Conservation (phyloP, 768 basidiomycete genomes). For the Naganishia antarctica region DNA sequence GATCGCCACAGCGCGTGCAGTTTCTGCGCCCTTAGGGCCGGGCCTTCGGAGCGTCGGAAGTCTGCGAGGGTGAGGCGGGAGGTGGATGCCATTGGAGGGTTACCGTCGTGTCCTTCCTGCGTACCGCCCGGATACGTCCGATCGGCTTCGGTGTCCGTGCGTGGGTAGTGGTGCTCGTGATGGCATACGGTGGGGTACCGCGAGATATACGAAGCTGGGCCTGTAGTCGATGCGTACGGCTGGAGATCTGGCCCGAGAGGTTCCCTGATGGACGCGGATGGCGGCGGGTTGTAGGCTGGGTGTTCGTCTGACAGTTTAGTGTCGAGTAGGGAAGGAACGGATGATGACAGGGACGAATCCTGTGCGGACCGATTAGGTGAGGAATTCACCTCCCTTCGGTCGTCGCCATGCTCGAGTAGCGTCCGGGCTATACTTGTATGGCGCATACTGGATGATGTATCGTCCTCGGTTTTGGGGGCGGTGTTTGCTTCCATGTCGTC, state of each 20-base stretch:
- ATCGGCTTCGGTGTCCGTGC: background rate
- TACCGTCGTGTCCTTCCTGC: background rate
- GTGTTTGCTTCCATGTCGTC: constrained; percentile 5
- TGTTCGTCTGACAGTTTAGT: constrained; percentile 23
- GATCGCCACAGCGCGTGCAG: constrained; percentile 45
- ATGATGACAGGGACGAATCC: background rate
- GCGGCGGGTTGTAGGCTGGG: constrained; percentile 24
- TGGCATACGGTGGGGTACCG: constrained; percentile 7
- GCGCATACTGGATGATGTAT: constrained; percentile 4
- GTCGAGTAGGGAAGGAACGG: background rate
- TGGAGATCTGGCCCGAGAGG: constrained; percentile 37
- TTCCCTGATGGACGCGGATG: constrained; percentile 38
- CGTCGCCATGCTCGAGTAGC: background rate
- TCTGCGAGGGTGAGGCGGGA: constrained; percentile 41
- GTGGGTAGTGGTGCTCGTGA: constrained; percentile 29
- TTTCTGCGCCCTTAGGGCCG: constrained; percentile 39
- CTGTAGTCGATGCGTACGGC: constrained; percentile 17
- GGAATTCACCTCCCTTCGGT: background rate
- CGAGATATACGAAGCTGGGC: background rate
- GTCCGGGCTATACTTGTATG: background rate
- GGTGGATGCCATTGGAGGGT: background rate
- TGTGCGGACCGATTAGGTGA: background rate
- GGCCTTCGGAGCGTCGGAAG: constrained; percentile 45
- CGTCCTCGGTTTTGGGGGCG: background rate
- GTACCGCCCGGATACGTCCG: background rate